These are phyloP conservation scores for Mortierella sp. DNA, from an alignment of 371 early-diverging fungal genomes.

Conservation along the genomic window DNA sequence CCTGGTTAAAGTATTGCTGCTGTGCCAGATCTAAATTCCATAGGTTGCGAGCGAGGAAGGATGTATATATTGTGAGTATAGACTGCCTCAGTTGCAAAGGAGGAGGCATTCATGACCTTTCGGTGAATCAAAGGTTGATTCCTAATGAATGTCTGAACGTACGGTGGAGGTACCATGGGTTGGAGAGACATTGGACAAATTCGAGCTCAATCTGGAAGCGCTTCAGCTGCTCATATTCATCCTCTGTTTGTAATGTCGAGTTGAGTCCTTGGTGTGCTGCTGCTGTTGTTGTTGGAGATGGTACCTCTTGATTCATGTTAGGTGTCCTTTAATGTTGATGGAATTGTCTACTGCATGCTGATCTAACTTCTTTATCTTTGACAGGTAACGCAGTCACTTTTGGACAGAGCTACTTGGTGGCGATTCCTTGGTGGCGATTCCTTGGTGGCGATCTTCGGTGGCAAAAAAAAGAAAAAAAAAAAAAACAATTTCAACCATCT, in stretches of 20 bases:
- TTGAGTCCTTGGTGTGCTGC: constrained; percentile 1
- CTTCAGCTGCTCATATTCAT: constrained; percentile 61
- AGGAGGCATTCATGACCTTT: not conserved
- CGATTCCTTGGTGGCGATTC: not conserved
- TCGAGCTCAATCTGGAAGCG: constrained; percentile 94
- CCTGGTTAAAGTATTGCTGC: constrained; percentile 85
- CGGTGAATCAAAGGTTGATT: not conserved
- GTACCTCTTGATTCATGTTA: constrained; percentile 12
- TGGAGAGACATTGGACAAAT: constrained; percentile 95
- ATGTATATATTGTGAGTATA: no score
- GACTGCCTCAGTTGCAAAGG: no score
- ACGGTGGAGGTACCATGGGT: constrained; percentile 94
- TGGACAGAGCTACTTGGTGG: not conserved
- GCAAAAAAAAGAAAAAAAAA: not conserved
- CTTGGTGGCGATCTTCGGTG: not conserved
- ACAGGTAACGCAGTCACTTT: not conserved
- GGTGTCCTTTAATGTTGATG: not conserved
- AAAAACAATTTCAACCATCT: not conserved
- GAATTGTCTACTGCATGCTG: not conserved
- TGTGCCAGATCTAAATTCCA: constrained; percentile 83
- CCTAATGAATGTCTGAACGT: constrained; percentile 27
- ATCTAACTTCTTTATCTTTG: not conserved
- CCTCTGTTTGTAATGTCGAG: constrained; percentile 40
- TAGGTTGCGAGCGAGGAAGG: constrained; percentile 5
- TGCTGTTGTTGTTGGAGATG: constrained; percentile 17